phyloP scores from a whole-genome alignment of 2,329 filamentous ascomycete species.

The Sodiomyces alkalinus region DNA sequence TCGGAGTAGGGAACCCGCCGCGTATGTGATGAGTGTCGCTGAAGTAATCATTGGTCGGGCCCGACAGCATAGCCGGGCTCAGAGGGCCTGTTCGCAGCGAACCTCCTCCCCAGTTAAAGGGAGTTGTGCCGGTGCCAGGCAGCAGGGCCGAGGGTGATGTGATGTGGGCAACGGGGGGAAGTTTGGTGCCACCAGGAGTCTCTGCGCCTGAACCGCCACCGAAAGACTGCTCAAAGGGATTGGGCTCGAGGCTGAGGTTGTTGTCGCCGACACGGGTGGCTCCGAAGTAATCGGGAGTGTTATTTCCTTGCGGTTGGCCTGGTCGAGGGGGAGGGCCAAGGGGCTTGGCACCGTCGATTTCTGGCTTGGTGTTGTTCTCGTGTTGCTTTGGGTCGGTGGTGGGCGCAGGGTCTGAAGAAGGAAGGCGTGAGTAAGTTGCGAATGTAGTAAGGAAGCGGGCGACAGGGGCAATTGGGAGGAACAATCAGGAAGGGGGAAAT shows the following conservation, averaged over 20 bases:
- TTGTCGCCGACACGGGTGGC: conserved; percentile 28
- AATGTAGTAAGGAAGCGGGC: neutral
- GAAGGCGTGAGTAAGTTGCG: conserved; percentile 9
- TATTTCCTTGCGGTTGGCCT: conserved; percentile 31
- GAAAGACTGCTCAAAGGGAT: conserved; percentile 96
- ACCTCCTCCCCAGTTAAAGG: conserved; percentile 66
- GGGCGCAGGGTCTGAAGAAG: conserved; percentile 22
- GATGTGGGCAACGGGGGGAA: conserved; percentile 80
- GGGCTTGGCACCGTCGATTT: conserved; percentile 46
- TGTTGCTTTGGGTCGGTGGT: conserved; percentile 34
- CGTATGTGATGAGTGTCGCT: conserved; percentile 62
- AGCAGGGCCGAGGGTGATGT: conserved; percentile 78
- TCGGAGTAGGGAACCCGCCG: conserved; percentile 82
- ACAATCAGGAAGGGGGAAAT: too few relatives aligned
- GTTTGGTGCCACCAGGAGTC: conserved; percentile 67
- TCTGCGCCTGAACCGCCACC: conserved; percentile 47
- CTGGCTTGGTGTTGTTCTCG: conserved; percentile 33
- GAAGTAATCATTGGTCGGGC: conserved; percentile 77
- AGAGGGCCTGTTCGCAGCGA: conserved; percentile 84
- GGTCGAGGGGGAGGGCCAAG: conserved; percentile 58
- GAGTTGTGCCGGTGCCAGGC: conserved; percentile 55
- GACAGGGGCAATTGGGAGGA: conserved; percentile 7
- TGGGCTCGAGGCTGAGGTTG: conserved; percentile 66
- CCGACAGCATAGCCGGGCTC: conserved; percentile 94
- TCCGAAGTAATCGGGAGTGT: conserved; percentile 57